phyloP scores from a whole-genome alignment of 176 grass and related monocot genomes.

The Eragrostis curvula region DNA sequence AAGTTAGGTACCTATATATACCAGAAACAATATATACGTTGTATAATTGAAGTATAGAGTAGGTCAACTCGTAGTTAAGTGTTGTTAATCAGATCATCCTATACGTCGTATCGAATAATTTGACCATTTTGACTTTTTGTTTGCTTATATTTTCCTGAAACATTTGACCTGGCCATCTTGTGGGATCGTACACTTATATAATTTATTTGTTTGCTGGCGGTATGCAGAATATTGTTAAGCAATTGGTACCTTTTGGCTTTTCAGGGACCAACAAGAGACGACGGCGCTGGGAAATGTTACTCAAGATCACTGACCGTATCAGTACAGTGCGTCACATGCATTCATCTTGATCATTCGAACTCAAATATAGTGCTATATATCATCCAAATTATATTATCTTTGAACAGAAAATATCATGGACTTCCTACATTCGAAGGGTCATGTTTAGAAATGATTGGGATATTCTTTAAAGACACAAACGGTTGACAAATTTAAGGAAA shows the following conservation, averaged over 20 bases:
- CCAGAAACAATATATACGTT: not conserved
- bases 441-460: too few relatives aligned
- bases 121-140: conserved; percentile 23
- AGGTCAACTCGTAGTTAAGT: conserved; percentile 27
- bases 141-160: not conserved
- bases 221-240: not conserved
- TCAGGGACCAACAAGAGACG: not conserved
- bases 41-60: not conserved
- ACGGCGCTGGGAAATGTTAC: not conserved
- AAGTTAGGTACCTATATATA: not conserved
- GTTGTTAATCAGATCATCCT: not conserved
- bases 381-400: too few relatives aligned
- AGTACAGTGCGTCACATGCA: too few relatives aligned
- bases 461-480: too few relatives aligned
- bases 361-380: too few relatives aligned
- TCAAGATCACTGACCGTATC: too few relatives aligned
- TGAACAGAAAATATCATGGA: too few relatives aligned
- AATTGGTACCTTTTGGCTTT: not conserved
- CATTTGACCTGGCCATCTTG: conserved; percentile 22
- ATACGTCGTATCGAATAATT: conserved; percentile 17
- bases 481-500: too few relatives aligned
- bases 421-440: too few relatives aligned
- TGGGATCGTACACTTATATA: not conserved
- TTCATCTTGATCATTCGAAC: too few relatives aligned
- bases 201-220: not conserved